Conservation (phyloP, 164 flowering plant species). For the Nymphaea colorata region DNA sequence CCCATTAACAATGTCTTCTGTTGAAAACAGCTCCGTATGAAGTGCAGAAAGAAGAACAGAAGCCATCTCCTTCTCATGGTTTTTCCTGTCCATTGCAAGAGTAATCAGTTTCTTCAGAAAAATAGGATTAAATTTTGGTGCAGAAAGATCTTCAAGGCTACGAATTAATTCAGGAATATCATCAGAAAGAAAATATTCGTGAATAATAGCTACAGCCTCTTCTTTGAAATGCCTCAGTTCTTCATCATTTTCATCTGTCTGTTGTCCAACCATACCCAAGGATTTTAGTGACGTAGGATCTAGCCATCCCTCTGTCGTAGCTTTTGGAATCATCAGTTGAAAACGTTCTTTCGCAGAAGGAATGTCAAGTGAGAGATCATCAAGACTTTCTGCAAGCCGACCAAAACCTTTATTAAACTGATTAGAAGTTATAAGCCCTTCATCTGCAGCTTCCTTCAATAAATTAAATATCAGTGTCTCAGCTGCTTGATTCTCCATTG, state of each 20-base stretch:
- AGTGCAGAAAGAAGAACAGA: slow-evolving; percentile 88
- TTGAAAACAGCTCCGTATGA: slow-evolving; percentile 65
- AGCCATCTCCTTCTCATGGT: slow-evolving; percentile 95
- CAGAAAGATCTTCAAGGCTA: slow-evolving; percentile 77
- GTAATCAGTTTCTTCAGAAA: slow-evolving; percentile 87
- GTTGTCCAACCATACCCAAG: slow-evolving; percentile 27
- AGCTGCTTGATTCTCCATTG: slow-evolving; percentile 76
- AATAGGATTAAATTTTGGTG: slow-evolving; percentile 63
- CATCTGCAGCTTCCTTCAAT: slow-evolving; percentile 80
- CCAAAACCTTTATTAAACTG: slow-evolving; percentile 89
- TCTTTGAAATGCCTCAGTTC: slow-evolving; percentile 57
- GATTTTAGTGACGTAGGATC: slow-evolving; percentile 54
- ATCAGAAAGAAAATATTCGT: slow-evolving; percentile 90
- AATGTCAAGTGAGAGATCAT: slow-evolving; percentile 92
- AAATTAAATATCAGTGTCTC: slow-evolving; percentile 57
- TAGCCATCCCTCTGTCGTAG: slow-evolving; percentile 84
- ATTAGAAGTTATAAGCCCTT: slow-evolving; percentile 87
- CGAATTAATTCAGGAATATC: slow-evolving; percentile 89
- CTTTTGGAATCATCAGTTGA: slow-evolving; percentile 47
- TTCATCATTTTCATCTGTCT: slow-evolving; percentile 24
- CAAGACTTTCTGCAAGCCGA: slow-evolving; percentile 77
- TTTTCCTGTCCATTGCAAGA: slow-evolving; percentile 96
- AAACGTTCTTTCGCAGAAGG: slow-evolving; percentile 77
- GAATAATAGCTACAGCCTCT: slow-evolving; percentile 74
- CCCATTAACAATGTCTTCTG: slow-evolving; percentile 82